Percentiles rank a stretch among this genome's conserved stretches.
Evolutionary conservation across 1,284 basidiomycete species (phyloP).

Genomic region (Pyrrhoderma lamaoense): DNA sequence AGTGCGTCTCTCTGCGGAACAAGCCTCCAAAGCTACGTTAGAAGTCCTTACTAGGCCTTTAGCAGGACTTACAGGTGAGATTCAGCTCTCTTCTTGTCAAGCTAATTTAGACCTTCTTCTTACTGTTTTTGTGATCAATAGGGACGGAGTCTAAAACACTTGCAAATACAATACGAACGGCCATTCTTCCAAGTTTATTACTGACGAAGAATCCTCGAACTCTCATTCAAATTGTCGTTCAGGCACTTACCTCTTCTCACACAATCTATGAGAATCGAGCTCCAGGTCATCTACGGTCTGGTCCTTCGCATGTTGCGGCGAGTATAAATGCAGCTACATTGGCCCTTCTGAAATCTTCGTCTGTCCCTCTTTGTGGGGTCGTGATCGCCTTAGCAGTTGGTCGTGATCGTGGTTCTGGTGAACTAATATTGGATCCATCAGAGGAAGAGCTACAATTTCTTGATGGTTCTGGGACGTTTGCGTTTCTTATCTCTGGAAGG

Average conservation of each 20-base stretch:
- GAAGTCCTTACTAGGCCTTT: constrained; percentile 65
- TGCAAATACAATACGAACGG: constrained; percentile 41
- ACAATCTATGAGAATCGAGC: constrained; percentile 15
- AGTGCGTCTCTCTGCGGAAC: constrained; percentile 54
- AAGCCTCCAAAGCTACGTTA: constrained; percentile 62
- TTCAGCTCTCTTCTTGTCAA: background rate
- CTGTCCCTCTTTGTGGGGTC: constrained; percentile 62
- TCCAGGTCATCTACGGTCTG: constrained; percentile 11
- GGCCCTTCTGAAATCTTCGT: constrained; percentile 59
- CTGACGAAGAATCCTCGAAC: constrained; percentile 59
- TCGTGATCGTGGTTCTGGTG: constrained; percentile 21
- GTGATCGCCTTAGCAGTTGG: constrained; percentile 60
- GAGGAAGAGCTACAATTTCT: constrained; percentile 36
- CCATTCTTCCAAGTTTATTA: constrained; percentile 53
- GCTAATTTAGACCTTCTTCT: background rate
- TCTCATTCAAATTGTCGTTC: constrained; percentile 62
- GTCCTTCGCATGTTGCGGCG: constrained; percentile 39
- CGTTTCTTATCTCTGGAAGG: constrained; percentile 50
- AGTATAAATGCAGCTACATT: constrained; percentile 62
- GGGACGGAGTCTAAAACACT: constrained; percentile 56
- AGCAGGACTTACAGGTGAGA: constrained; percentile 46
- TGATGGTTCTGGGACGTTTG: constrained; percentile 52
- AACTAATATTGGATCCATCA: constrained; percentile 46
- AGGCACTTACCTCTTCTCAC: constrained; percentile 37
- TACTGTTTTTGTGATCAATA: constrained; percentile 2